Base-by-base conservation (phyloP, 176 grass and related monocot genomes). In the Phyllostachys edulis region DNA sequence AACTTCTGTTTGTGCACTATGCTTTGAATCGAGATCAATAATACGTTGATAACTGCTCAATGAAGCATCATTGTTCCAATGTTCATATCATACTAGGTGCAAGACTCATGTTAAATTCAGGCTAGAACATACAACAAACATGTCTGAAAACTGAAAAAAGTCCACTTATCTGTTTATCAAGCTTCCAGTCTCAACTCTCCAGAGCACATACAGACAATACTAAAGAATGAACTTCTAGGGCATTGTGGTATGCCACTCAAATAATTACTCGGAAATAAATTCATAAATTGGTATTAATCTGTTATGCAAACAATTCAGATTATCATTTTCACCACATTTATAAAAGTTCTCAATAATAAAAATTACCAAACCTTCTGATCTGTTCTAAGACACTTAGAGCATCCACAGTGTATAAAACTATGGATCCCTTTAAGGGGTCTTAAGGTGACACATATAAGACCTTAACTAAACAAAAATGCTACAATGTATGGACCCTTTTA, bases 41-140 rank as follows among this genome's bases (percentile, higher is more conserved):
- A 54, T 18, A 44, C 18, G 9, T 45, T 66, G n/a, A 9, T 8
- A 65, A 7, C 16, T 18, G 24, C 24, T 24, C 38, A 6, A 69
- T 56, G 26, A 38, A 50, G 26, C 40, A 37, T 3, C 5, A 39
- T 9, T 57, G 20, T 57, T n/a, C 2, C 55, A 9, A 57, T 57
- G 55, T 57, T n/a, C 55, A 57, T 57, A n/a, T 57, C 55, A 57
- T 23, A n/a, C 20, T 4, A 23, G 21, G 7, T 57, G 21, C 21
- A 57, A 23, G 55, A 23, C 7, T 57, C 9, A 23, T 23, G 55
- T 57, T 23, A 57, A 57, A 57, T 20, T 81, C 20, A 68, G 27
- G 20, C 20, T 66, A 87, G 70, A 76, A 44, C 20, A 62, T 61
- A 37, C 73, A 77, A 63, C 40, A 24, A 50, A 78, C 15, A 64